These are phyloP conservation scores for Orbilia oligospora DNA, from an alignment of 2,329 filamentous ascomycete genomes.

Conservation along the genomic window DNA sequence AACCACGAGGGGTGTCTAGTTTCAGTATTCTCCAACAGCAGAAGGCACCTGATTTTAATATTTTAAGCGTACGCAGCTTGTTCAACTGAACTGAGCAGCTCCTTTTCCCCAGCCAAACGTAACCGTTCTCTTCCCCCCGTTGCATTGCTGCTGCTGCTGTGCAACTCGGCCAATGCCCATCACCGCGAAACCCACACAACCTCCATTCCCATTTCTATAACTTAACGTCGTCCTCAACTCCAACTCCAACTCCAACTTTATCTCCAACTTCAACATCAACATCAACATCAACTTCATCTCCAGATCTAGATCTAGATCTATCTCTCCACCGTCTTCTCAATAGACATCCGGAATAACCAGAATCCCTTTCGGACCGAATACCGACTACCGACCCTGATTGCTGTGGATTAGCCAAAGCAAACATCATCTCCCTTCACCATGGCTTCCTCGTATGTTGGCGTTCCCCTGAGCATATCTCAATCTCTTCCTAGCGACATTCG, in stretches of 20 bases:
- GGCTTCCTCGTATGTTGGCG: slow-evolving; percentile 49
- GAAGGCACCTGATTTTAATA: too few relatives aligned
- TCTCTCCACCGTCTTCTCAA: not conserved
- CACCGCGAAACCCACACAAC: slow-evolving; percentile 16
- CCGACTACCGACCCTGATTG: slow-evolving; percentile 14
- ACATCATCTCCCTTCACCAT: slow-evolving; percentile 53
- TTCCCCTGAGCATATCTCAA: slow-evolving; percentile 41
- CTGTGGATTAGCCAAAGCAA: slow-evolving; percentile 22
- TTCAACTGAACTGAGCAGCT: slow-evolving; percentile 22
- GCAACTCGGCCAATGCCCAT: slow-evolving; percentile 41
- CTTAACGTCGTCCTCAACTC: not conserved
- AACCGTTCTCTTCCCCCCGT: slow-evolving; percentile 1
- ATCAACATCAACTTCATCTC: slow-evolving; percentile 1
- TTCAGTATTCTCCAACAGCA: slow-evolving; percentile 35
- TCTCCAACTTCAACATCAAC: not conserved
- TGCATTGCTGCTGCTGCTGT: slow-evolving; percentile 37
- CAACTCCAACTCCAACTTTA: too few relatives aligned
- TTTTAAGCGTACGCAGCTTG: slow-evolving; percentile 24
- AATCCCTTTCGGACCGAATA: not conserved
- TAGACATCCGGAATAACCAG: not conserved
- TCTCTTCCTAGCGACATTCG: not conserved
- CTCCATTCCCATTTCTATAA: not conserved
- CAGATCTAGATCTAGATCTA: too few relatives aligned
- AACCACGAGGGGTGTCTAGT: slow-evolving; percentile 29
- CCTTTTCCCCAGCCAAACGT: slow-evolving; percentile 32